Evolutionary conservation across 2,329 filamentous ascomycete genomes (phyloP), one percentile per base, ranked within the genome.

Genomic region (Trichoderma arundinaceum): DNA sequence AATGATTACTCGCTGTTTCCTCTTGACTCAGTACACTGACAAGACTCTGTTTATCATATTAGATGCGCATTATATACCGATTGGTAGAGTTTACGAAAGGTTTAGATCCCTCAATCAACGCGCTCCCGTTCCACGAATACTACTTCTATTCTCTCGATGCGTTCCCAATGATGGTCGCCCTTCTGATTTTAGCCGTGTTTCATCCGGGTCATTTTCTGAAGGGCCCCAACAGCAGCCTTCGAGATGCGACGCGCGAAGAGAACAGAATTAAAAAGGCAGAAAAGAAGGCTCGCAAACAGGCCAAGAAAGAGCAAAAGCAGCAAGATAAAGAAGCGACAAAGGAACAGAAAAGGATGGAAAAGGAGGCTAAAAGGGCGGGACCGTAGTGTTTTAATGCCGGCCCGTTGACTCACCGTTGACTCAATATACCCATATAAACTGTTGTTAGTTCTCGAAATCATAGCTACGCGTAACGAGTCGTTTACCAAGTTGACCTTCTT

Each of bases 21-120:
- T 3, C 44, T 12, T 46, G 17, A 19, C 38, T 41, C 22, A 4
- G 4, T 41, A 3, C 15, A 33, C 58, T 61, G 43, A 61, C 22
- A n/a, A 52, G 4, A 9, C 9, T 7, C 10, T 32, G 17, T 28
- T 33, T 5, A 6, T 28, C 22, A 28, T 28, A 4, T 28, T 4
- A 62, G 58, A 62, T 62, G 59, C 59, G 59, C 33, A 62, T 62
- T 19, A 35, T 62, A 7, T 62, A 52, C 7, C 59, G 59, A 13
- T 32, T 62, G 8, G 22, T 62, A 22, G 59, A 62, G 17, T 62
- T 52, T 33, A 51, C 48, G 7, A 28, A 38, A 7, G 59, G 59
- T 8, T 7, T n/a, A n/a, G 48, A 62, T 17, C 48, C 59, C 15
- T 51, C 48, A 8, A 43, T n/a, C 2, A 62, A 62, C 38, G 8